phyloP scores from a whole-genome alignment of 441 rosid genomes.

The Gossypium lobatum region DNA sequence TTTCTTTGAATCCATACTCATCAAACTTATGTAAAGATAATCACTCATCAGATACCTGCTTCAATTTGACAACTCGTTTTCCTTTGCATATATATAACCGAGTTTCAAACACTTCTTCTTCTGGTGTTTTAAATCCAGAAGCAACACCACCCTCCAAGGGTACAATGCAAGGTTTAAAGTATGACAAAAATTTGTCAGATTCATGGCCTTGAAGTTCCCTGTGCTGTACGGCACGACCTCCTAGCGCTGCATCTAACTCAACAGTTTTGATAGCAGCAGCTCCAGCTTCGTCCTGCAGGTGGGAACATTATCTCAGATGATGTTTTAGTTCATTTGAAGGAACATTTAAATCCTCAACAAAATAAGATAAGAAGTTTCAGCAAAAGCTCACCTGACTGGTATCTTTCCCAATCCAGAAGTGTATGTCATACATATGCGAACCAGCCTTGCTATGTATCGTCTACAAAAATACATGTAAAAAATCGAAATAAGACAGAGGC shows the following conservation, averaged over 20 bases:
- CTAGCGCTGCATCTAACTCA: slow-evolving; percentile 89
- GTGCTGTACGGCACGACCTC: slow-evolving; percentile 98
- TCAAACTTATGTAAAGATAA: neutral
- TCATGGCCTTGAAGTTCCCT: slow-evolving; percentile 96
- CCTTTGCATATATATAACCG: slow-evolving; percentile 84
- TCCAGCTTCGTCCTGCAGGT: slow-evolving; percentile 85
- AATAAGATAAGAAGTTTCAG: slow-evolving; percentile 1
- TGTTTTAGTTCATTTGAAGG: slow-evolving; percentile 4
- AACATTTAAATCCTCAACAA: neutral
- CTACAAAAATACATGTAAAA: slow-evolving; percentile 30
- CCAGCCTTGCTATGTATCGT: slow-evolving; percentile 78
- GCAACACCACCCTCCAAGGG: slow-evolving; percentile 97
- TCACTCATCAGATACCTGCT: slow-evolving; percentile 61
- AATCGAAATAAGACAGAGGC: neutral
- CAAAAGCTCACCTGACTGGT: slow-evolving; percentile 68
- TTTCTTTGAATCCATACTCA: neutral
- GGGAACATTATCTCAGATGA: neutral
- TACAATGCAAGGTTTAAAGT: slow-evolving; percentile 92
- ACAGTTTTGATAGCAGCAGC: slow-evolving; percentile 95
- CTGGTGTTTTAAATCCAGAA: slow-evolving; percentile 78
- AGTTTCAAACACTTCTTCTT: slow-evolving; percentile 83
- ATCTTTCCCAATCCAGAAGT: slow-evolving; percentile 99
- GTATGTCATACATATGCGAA: slow-evolving; percentile 75
- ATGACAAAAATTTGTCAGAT: slow-evolving; percentile 91
- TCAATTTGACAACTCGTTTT: slow-evolving; percentile 79